Evolutionary conservation across 2,329 filamentous ascomycete genomes (phyloP).

Genomic region (Hymenoscyphus scutula): DNA sequence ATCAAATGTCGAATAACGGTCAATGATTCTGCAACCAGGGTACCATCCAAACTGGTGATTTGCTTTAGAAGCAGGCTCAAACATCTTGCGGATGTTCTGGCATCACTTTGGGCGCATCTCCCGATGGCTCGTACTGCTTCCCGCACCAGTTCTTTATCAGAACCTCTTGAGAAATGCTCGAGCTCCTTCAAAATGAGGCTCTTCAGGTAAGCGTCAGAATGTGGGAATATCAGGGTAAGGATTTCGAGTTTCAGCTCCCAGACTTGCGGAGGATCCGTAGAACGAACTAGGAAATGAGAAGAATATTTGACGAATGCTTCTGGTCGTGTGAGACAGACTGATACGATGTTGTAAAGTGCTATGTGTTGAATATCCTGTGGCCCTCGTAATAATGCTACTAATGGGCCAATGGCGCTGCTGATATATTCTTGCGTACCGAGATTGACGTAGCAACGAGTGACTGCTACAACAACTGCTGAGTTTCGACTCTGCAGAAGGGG

Average conservation of each 20-base stretch:
- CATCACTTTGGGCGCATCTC: slow-evolving; percentile 80
- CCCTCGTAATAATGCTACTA: slow-evolving; percentile 81
- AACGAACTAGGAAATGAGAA: slow-evolving; percentile 83
- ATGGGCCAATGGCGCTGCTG: slow-evolving; percentile 71
- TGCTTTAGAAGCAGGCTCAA: slow-evolving; percentile 80
- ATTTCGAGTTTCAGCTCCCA: slow-evolving; percentile 93
- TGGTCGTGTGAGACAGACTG: slow-evolving; percentile 77
- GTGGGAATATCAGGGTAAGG: slow-evolving; percentile 84
- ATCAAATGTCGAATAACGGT: slow-evolving; percentile 96
- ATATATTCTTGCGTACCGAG: slow-evolving; percentile 79
- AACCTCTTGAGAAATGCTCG: slow-evolving; percentile 82
- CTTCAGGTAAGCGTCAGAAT: slow-evolving; percentile 72
- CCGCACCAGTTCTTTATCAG: slow-evolving; percentile 74
- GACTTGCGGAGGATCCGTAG: slow-evolving; percentile 74
- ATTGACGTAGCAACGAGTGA: slow-evolving; percentile 80
- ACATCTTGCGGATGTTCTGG: slow-evolving; percentile 71
- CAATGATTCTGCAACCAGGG: slow-evolving; percentile 84
- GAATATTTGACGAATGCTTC: slow-evolving; percentile 82
- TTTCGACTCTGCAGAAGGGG: slow-evolving; percentile 91
- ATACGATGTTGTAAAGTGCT: slow-evolving; percentile 90
- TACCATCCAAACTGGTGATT: slow-evolving; percentile 83
- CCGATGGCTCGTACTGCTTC: slow-evolving; percentile 93
- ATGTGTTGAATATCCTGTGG: slow-evolving; percentile 86
- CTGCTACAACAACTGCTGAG: slow-evolving; percentile 85
- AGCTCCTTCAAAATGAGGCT: slow-evolving; percentile 88